Percentiles rank a stretch among this genome's conserved stretches.
These are phyloP conservation scores for Mentha longifolia DNA, from an alignment of 257 asterid genomes.

Conservation along the genomic window DNA sequence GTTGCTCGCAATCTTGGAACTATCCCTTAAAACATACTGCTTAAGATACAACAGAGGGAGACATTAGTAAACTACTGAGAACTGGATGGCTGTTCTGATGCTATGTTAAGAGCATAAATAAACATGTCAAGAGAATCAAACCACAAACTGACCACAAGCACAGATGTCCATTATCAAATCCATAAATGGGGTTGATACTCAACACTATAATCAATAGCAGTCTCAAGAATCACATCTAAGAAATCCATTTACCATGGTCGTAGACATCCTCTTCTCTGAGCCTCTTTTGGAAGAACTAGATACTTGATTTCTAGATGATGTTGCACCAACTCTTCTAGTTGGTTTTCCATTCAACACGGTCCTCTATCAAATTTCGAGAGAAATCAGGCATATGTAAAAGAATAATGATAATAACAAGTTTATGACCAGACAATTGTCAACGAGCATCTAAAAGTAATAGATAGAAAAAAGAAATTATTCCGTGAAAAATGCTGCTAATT, in stretches of 20 bases:
- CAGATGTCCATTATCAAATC: constrained; percentile 8
- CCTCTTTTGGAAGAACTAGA: constrained; percentile 70
- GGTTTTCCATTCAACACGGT: constrained; percentile 62
- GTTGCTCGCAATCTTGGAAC: constrained; percentile 54
- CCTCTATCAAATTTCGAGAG: constrained; percentile 52
- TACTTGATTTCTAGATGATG: constrained; percentile 56
- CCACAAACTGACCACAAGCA: constrained; percentile 12
- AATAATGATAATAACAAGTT: constrained; percentile 26
- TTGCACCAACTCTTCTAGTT: constrained; percentile 55
- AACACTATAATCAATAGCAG: constrained; percentile 28
- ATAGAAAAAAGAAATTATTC: too few relatives aligned
- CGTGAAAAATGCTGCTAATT: too few relatives aligned
- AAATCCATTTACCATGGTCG: constrained; percentile 62
- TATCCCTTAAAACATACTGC: constrained; percentile 76
- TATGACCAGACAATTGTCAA: constrained; percentile 5
- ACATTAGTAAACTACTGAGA: constrained; percentile 10
- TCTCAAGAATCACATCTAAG: constrained; percentile 8
- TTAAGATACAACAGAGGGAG: constrained; percentile 28
- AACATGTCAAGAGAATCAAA: constrained; percentile 10
- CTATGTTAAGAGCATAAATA: constrained; percentile 4
- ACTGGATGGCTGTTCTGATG: constrained; percentile 1
- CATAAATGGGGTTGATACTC: constrained; percentile 3
- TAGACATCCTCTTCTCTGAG: constrained; percentile 55
- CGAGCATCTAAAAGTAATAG: neutral
- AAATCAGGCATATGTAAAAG: constrained; percentile 19